phyloP scores from a whole-genome alignment of 106 monocot species.

The Phalaenopsis aphrodite region DNA sequence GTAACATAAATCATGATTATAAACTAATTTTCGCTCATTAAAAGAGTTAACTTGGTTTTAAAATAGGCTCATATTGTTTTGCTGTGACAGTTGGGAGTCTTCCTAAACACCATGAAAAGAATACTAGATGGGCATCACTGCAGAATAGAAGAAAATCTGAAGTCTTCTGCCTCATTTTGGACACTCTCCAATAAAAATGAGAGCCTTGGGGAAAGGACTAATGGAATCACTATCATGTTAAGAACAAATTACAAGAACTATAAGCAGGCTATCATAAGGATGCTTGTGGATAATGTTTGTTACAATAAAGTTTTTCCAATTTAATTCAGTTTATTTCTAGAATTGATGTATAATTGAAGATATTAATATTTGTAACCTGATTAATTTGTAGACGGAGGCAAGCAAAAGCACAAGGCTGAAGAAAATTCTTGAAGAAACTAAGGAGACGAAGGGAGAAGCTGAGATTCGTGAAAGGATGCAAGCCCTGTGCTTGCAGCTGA shows the following conservation, averaged over 20 bases:
- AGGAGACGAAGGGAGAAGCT: slow-evolving; percentile 62
- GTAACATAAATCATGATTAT: slow-evolving; percentile 9
- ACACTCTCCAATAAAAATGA: slow-evolving; percentile 31
- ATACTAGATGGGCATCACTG: slow-evolving; percentile 71
- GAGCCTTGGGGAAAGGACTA: slow-evolving; percentile 74
- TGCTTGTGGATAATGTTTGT: slow-evolving; percentile 74
- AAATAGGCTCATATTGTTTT: slow-evolving; percentile 3
- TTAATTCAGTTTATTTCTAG: not conserved
- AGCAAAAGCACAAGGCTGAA: slow-evolving; percentile 69
- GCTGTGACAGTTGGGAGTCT: slow-evolving; percentile 65
- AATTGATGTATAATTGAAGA: not conserved
- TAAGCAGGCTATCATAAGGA: slow-evolving; percentile 74
- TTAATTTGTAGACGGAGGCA: slow-evolving; percentile 43
- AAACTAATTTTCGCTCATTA: not conserved
- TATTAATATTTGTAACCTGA: not conserved
- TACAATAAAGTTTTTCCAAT: not conserved
- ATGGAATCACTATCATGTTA: slow-evolving; percentile 58
- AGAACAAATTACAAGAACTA: slow-evolving; percentile 91
- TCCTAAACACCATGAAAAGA: slow-evolving; percentile 78
- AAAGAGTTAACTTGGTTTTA: no score
- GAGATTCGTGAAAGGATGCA: slow-evolving; percentile 90
- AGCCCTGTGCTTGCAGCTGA: slow-evolving; percentile 45
- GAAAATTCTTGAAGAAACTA: slow-evolving; percentile 78
- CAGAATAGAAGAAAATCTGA: slow-evolving; percentile 53
- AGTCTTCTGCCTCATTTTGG: slow-evolving; percentile 50